phyloP scores from a whole-genome alignment of 352 stramenopile species.

The Globisporangium rhizosaccharum region DNA sequence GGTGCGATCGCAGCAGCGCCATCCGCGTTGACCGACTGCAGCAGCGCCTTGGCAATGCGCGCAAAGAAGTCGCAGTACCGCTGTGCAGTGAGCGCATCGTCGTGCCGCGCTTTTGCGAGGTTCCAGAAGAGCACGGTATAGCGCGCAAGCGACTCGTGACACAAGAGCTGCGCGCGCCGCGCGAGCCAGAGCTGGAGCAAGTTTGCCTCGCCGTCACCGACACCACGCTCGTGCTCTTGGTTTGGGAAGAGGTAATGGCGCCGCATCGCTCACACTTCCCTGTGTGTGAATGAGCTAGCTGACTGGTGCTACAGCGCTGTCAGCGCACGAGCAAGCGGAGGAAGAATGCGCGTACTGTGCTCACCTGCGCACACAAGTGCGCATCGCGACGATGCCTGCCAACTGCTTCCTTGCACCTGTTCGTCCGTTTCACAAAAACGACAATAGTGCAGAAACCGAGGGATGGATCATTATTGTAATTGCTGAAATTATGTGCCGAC shows the following conservation, averaged over 20 bases:
- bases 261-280: slow-evolving; percentile 26
- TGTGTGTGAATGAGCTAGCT: background rate
- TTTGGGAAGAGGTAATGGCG: slow-evolving; percentile 60
- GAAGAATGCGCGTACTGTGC: too few species aligned
- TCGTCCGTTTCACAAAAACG: too few species aligned
- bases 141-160: slow-evolving; percentile 25
- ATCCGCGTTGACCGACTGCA: slow-evolving; percentile 38
- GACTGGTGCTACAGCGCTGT: too few species aligned
- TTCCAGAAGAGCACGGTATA: slow-evolving; percentile 54
- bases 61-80: slow-evolving; percentile 63
- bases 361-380: too few species aligned
- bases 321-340: too few species aligned
- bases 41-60: slow-evolving; percentile 46
- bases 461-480: too few species aligned
- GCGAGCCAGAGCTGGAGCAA: slow-evolving; percentile 49
- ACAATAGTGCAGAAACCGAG: too few species aligned
- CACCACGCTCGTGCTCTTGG: slow-evolving; percentile 51
- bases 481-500: too few species aligned
- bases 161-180: slow-evolving; percentile 31
- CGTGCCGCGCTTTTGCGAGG: slow-evolving; percentile 36
- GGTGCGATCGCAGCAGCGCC: slow-evolving; percentile 30
- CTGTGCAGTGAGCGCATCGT: slow-evolving; percentile 16
- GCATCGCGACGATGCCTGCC: too few species aligned
- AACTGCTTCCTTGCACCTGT: too few species aligned
- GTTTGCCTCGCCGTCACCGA: slow-evolving; percentile 47